Evolutionary conservation across 768 basidiomycete species (phyloP), one percentile per base, ranked within the genome.

Genomic region (Crepidotus variabilis): DNA sequence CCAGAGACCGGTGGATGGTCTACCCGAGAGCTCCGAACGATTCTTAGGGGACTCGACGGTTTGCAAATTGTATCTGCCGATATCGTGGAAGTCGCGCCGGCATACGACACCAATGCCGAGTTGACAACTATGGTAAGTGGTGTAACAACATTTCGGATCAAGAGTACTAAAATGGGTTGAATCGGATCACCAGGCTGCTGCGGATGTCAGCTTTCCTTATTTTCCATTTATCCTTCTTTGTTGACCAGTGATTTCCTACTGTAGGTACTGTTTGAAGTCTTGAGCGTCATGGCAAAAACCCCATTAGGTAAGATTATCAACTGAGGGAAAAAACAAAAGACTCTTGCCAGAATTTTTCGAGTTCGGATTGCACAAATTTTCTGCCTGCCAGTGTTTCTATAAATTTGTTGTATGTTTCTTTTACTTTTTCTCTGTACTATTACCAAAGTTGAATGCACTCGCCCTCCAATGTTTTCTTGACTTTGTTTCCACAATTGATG

Each of bases 1-100:
- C 91, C 90, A 0, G 91, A 92, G 70, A 87, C 90, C 0, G 90
- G 90, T 0, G 90, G 83, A 9, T 92, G 89, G 90, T 87, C 89
- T 3, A 90, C 90, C 6, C 85, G 91, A 56, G 90, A 93, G 69
- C 72, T 92, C 51, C 84, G 88, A 50, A 83, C 85, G 6, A 88
- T 92, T 63, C 70, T 92, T 56, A 76, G 90, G 49, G 90, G 90
- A 18, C 71, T 93, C 13, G 85, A 86, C 53, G 89, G 90, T 13
- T 75, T 92, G 51, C 75, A 83, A 57, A 85, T 93, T 58, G 88
- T 92, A 47, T 89, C 85, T 35, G 88, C 86, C 8, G 91, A 93
- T 66, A 83, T 93, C 46, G 91, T 93, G 47, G 91, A 93, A 66
- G 91, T 92, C 21, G 86, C 88, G 1, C 91, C 90, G 14, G 88